Conservation (phyloP, 202 grass and related monocot genomes). For the Carex arenaria region DNA sequence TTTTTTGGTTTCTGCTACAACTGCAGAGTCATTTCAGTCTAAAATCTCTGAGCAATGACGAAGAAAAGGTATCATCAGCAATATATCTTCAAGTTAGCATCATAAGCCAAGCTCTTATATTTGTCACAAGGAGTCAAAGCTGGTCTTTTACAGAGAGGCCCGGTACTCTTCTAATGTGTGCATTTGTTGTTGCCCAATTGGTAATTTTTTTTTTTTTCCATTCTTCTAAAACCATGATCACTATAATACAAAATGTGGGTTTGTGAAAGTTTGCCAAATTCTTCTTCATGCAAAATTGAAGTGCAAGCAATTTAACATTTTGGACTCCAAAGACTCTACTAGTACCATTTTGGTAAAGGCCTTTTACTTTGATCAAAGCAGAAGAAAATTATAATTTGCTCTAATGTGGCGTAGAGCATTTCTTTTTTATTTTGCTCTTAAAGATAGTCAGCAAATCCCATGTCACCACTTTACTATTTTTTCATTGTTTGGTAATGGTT, state of each 20-base stretch:
- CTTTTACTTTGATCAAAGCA: background rate
- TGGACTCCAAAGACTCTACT: background rate
- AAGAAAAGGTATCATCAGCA: slow-evolving; percentile 58
- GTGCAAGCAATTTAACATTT: background rate
- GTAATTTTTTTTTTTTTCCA: slow-evolving; percentile 32
- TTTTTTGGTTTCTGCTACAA: slow-evolving; percentile 12
- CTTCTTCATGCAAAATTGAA: background rate
- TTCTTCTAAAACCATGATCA: background rate
- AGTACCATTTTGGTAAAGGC: background rate
- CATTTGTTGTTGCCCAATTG: slow-evolving; percentile 61
- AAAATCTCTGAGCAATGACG: slow-evolving; percentile 40
- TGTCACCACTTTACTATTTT: background rate
- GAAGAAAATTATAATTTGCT: background rate
- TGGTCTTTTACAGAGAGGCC: slow-evolving; percentile 58
- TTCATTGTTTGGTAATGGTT: background rate
- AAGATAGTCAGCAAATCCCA: background rate
- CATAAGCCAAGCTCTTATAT: slow-evolving; percentile 81
- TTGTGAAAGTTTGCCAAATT: background rate
- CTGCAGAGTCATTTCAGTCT: slow-evolving; percentile 57
- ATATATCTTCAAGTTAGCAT: slow-evolving; percentile 84
- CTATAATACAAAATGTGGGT: background rate
- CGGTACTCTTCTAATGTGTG: slow-evolving; percentile 53
- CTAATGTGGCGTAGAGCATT: background rate
- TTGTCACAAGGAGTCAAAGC: slow-evolving; percentile 70
- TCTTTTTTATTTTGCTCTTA: background rate